These are phyloP conservation scores for Lojkania enalia DNA, from an alignment of 2,329 filamentous ascomycete genomes.

Conservation along the genomic window DNA sequence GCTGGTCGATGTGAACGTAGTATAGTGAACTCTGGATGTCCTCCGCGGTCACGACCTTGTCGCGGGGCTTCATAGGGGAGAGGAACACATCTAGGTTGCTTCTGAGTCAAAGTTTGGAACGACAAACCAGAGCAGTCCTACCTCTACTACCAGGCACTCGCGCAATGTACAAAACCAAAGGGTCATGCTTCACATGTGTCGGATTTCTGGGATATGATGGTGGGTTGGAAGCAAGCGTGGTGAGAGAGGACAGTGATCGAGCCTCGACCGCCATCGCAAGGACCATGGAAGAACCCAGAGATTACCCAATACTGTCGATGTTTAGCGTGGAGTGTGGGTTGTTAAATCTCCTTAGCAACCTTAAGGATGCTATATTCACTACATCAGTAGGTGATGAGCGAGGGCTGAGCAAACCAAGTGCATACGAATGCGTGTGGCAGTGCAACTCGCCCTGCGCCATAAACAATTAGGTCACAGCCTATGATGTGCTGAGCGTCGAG, in stretches of 20 bases:
- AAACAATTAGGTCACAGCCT: no score
- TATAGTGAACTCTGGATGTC: conserved; percentile 89
- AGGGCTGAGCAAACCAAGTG: background rate
- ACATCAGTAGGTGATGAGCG: background rate
- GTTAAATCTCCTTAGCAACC: no score
- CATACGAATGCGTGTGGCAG: background rate
- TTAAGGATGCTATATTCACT: no score
- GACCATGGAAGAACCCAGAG: conserved; percentile 19
- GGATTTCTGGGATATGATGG: conserved; percentile 83
- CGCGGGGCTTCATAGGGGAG: conserved; percentile 83
- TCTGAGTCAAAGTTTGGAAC: conserved; percentile 19
- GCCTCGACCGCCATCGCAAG: conserved; percentile 66
- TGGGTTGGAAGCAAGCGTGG: conserved; percentile 79
- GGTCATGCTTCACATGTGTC: conserved; percentile 67
- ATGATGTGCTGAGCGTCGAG: no score
- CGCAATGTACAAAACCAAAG: conserved; percentile 86
- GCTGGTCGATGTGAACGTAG: conserved; percentile 79
- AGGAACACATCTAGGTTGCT: conserved; percentile 76
- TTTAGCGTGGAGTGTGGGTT: no score
- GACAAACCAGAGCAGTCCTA: conserved; percentile 46
- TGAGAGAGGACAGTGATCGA: conserved; percentile 78
- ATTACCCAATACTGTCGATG: no score
- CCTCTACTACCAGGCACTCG: conserved; percentile 89
- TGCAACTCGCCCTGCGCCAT: no score
- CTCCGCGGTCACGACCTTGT: conserved; percentile 84